phyloP scores from a whole-genome alignment of 805 yeast genomes.

The Candida suzukii region DNA sequence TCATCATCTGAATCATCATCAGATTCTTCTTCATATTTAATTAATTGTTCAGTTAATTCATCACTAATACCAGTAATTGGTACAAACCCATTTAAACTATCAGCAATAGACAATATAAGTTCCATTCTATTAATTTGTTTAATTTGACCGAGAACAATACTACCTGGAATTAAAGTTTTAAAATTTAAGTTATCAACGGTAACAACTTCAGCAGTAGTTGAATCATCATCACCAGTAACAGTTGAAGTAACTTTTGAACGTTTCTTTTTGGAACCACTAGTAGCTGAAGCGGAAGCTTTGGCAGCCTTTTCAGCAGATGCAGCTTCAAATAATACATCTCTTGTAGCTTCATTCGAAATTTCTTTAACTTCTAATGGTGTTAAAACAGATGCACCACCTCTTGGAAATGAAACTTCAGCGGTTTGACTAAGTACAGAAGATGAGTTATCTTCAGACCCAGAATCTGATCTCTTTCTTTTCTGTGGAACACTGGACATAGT shows the following conservation, averaged over 20 bases:
- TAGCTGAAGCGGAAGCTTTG: too few species aligned
- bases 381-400: conserved; percentile 89
- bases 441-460: conserved; percentile 20
- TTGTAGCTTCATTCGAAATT: conserved; percentile 86
- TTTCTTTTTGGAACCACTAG: conserved; percentile 14
- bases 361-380: conserved; percentile 89
- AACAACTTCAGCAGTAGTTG: conserved; percentile 12
- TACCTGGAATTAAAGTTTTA: conserved; percentile 62
- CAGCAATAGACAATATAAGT: conserved; percentile 67
- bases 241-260: conserved; percentile 17
- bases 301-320: conserved; percentile 16
- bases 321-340: conserved; percentile 69
- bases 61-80: conserved; percentile 69
- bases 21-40: conserved; percentile 45
- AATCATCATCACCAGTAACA: conserved; percentile 17
- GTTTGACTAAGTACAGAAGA: conserved; percentile 20
- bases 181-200: conserved; percentile 57
- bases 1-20: conserved; percentile 36
- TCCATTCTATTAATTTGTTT: conserved; percentile 53
- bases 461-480: conserved; percentile 45
- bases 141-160: conserved; percentile 73
- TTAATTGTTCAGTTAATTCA: conserved; percentile 50
- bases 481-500: conserved; percentile 8
- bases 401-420: conserved; percentile 69
- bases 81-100: conserved; percentile 71